Evolutionary conservation across 225 moss, liverwort and hornwort species (phyloP), one percentile per base, ranked within the genome.

Genomic region (Anthoceros angustus): DNA sequence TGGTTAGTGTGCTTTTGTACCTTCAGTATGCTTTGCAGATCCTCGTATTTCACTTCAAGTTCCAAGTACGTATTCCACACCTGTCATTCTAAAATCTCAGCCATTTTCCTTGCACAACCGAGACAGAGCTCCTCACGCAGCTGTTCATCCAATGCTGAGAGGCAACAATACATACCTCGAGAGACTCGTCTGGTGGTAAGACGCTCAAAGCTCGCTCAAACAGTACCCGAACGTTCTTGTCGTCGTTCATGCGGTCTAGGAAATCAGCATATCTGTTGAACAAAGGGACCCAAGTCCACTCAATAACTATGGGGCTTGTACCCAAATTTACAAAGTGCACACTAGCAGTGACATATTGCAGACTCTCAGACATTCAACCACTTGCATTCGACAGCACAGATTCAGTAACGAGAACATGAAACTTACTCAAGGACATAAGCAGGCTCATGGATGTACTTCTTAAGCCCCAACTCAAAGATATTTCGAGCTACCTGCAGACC

Each of bases 401-500:
- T 8, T 12, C 6, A n/a, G 8, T 42, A n/a, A 25, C 8, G 62
- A 18, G 9, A 9, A 45, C 3, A 62, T 63, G 23, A 24, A 66
- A 80, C 98, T 89, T 79, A 98, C 98, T 98, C 92, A 64, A 98
- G 68, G 40, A 98, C 98, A 74, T 98, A 92, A 39, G 92, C 73
- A 45, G 98, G 92, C 78, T 98, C 92, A 41, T 89, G 84, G 38
- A 86, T 82, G 74, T 88, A 98, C 67, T 91, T 98, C 77, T 98
- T 98, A 62, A 98, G 80, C n/a, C 98, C 98, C 68, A 98, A 75
- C 72, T 98, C 98, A 70, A 89, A 98, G 50, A 98, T 98, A 72
- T 98, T 98, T 61, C 98, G 98, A 68, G 98, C 91, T 65, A 98
- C 98, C 98, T 98, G 80, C 80, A 77, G 67, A 72, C 64, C 42